Evolutionary conservation across 179 eudicot genomes (phyloP), one percentile per base, ranked within the genome.

Genomic region (Monotropa hypopitys): DNA sequence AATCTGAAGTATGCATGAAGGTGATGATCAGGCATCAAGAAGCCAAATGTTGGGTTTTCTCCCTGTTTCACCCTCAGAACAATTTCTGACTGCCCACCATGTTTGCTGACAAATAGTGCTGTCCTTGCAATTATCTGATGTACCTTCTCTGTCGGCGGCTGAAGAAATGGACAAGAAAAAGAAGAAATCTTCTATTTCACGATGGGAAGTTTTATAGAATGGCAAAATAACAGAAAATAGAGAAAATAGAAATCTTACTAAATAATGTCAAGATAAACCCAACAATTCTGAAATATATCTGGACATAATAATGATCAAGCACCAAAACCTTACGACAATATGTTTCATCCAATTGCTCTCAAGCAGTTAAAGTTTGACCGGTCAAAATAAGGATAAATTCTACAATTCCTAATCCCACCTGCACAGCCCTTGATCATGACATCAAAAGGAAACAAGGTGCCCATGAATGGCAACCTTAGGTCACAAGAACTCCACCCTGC

Each of bases 101-200:
- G 90, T 77, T 87, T 84, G 82, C 92, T 79, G 56, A 93, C 99
- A 86, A 90, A 95, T 56, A 82, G 67, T 76, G 98, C 93, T 83
- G 99, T 95, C 88, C 98, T 90, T 73, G 95, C 92, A 83, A 95
- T 95, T 79, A 95, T 95, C 85, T 91, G 97, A 85, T 95, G 99
- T 74, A 89, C 77, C 82, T 93, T 95, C 81, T 93, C 95, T 21
- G 97, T 81, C 38, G 97, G 89, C 69, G 98, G 99, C 99, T 95
- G 16, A 90, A 84, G 79, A 77, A 51, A 77, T n/a, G 74, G 68
- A 43, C 76, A 43, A 76, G 73, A 74, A 80, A 53, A 53, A 74
- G 75, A 73, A 68, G 63, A 70, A 74, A 30, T 57, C 23, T 40
- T 26, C 72, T n/a, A 9, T 80, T 66, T 86, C 61, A 86, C 80